Percentiles rank a stretch among this genome's conserved stretches.
phyloP scores from a whole-genome alignment of 1,284 basidiomycete species.

The Mycosarcoma maydis region DNA sequence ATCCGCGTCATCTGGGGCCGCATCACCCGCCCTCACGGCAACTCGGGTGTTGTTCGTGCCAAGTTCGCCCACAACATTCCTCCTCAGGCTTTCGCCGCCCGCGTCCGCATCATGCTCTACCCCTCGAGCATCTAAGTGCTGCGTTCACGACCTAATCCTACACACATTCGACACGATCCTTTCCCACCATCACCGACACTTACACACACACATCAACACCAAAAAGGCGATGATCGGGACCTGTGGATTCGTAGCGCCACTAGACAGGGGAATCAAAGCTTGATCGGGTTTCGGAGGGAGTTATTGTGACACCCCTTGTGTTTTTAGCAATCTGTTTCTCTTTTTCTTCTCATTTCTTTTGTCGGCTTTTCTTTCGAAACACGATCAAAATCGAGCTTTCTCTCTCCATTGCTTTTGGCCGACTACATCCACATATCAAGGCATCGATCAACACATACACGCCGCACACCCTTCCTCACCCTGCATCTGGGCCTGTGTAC shows the following conservation, averaged over 20 bases:
- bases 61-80: slow-evolving; percentile 98
- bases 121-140: slow-evolving; percentile 57
- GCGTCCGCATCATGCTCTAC: slow-evolving; percentile 85
- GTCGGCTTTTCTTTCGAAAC: slow-evolving; percentile 12
- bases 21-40: slow-evolving; percentile 70
- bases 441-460: slow-evolving; percentile 12
- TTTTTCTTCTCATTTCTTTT: slow-evolving; percentile 41
- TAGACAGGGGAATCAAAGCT: background rate
- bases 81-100: slow-evolving; percentile 92
- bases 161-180: background rate
- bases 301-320: slow-evolving; percentile 15
- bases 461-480: slow-evolving; percentile 1
- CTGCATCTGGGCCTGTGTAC: slow-evolving; percentile 21
- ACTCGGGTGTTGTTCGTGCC: slow-evolving; percentile 94
- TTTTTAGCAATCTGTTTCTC: slow-evolving; percentile 41
- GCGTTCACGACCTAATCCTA: background rate
- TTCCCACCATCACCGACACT: slow-evolving; percentile 7
- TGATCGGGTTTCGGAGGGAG: background rate
- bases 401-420: background rate
- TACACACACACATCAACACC: slow-evolving; percentile 6
- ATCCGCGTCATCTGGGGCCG: slow-evolving; percentile 97
- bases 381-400: background rate
- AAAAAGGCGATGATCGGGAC: slow-evolving; percentile 39
- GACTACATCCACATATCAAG: slow-evolving; percentile 2
- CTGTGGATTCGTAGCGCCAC: slow-evolving; percentile 14